phyloP scores from a whole-genome alignment of 106 monocot species.

The Dendrobium catenatum region DNA sequence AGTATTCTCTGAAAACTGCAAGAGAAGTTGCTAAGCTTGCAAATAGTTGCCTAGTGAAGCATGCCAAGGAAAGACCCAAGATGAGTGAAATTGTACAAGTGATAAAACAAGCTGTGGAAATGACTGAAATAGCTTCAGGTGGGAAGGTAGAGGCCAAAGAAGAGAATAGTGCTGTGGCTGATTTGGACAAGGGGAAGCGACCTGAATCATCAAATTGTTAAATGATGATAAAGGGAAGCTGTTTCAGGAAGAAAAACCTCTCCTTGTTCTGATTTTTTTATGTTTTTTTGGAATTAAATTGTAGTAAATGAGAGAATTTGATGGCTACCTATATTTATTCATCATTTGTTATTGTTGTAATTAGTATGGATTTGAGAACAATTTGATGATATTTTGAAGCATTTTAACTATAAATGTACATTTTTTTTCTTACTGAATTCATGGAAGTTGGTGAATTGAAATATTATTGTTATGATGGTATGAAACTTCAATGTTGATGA shows the following conservation, averaged over 20 bases:
- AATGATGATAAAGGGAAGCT: no score
- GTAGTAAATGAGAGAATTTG: no score
- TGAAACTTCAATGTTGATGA: no score
- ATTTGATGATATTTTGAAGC: background rate
- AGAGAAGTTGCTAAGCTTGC: slow-evolving; percentile 33
- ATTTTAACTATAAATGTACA: background rate
- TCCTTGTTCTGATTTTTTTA: background rate
- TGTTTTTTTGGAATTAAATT: background rate
- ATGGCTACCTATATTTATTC: background rate
- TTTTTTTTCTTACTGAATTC: background rate
- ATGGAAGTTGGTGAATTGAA: no score
- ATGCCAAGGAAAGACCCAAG: slow-evolving; percentile 24
- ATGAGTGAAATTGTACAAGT: slow-evolving; percentile 27
- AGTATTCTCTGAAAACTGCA: slow-evolving; percentile 20
- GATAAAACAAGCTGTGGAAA: slow-evolving; percentile 2
- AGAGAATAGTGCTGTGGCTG: no score
- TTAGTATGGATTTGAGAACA: background rate
- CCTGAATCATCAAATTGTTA: no score
- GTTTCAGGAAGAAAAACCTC: no score
- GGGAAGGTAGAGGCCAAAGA: no score
- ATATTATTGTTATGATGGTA: no score
- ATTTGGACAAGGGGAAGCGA: no score
- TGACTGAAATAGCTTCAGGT: no score
- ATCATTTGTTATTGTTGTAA: background rate
- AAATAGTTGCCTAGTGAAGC: slow-evolving; percentile 21